Conservation (phyloP, 2,329 filamentous ascomycete genomes). For the Aspergillus viridinutans region DNA sequence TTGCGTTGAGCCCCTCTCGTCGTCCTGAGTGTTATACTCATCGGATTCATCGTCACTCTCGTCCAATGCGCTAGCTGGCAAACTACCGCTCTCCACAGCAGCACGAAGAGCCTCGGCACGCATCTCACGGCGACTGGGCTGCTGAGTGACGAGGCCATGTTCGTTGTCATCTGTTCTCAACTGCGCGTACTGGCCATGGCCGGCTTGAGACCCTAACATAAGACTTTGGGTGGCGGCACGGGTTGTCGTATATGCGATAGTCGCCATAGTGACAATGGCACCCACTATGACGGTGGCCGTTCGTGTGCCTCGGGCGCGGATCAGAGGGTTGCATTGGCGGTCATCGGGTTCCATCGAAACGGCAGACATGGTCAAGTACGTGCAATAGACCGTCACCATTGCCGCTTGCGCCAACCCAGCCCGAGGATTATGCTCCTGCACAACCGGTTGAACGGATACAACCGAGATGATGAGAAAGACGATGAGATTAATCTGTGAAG, state of each 20-base stretch:
- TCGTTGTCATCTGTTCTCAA: constrained; percentile 69
- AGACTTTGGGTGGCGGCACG: constrained; percentile 85
- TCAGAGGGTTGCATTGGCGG: constrained; percentile 86
- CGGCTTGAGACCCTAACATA: constrained; percentile 50
- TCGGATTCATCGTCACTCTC: constrained; percentile 64
- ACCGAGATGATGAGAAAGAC: constrained; percentile 75
- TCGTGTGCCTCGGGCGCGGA: constrained; percentile 77
- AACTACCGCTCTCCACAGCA: constrained; percentile 85
- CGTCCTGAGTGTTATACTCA: constrained; percentile 66
- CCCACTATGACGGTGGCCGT: constrained; percentile 89
- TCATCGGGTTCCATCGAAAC: constrained; percentile 98
- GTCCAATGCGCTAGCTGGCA: constrained; percentile 85
- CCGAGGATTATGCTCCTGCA: constrained; percentile 89
- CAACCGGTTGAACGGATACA: constrained; percentile 80
- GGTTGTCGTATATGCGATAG: constrained; percentile 95
- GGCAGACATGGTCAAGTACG: constrained; percentile 95
- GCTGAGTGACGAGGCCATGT: constrained; percentile 82
- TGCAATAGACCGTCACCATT: constrained; percentile 97
- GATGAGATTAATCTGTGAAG: constrained; percentile 67
- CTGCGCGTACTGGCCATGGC: constrained; percentile 49
- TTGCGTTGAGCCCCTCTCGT: constrained; percentile 83
- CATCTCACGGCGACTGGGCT: constrained; percentile 86
- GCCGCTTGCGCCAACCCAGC: constrained; percentile 95
- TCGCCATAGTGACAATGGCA: constrained; percentile 92
- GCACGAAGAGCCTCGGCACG: constrained; percentile 84